Evolutionary conservation across 2,329 filamentous ascomycete species (phyloP).

Genomic region (Hymenoscyphus albidus): DNA sequence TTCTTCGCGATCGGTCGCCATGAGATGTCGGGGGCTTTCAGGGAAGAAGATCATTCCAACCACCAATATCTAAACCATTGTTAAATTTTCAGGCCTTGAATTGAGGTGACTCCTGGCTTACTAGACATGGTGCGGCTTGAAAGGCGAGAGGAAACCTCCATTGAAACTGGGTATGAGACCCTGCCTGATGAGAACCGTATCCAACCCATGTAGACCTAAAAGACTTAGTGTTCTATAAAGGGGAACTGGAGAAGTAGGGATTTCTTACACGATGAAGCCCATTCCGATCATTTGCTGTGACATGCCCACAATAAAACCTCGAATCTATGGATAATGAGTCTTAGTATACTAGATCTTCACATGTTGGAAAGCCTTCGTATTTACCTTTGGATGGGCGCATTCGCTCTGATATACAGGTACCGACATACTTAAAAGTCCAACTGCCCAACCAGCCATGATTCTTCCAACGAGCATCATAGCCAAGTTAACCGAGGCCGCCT

Average conservation of each 20-base stretch:
- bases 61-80: conserved; percentile 40
- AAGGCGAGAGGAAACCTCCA: conserved; percentile 38
- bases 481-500: conserved; percentile 53
- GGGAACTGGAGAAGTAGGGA: neutral
- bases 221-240: conserved; percentile 21
- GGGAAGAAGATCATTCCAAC: conserved; percentile 68
- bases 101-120: conserved; percentile 39
- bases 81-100: neutral
- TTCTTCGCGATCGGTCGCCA: conserved; percentile 64
- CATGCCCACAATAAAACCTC: conserved; percentile 56
- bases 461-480: conserved; percentile 56
- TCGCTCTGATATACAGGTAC: conserved; percentile 66
- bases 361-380: too few species aligned
- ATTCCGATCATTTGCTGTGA: conserved; percentile 65
- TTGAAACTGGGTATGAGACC: conserved; percentile 21
- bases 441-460: conserved; percentile 52
- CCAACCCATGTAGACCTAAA: conserved; percentile 57
- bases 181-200: conserved; percentile 41
- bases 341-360: neutral
- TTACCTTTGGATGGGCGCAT: conserved; percentile 48
- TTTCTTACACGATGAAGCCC: conserved; percentile 41
- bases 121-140: conserved; percentile 64
- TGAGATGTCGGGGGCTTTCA: conserved; percentile 69
- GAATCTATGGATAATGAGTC: conserved; percentile 44
- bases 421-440: conserved; percentile 61